Evolutionary conservation across 2,329 filamentous ascomycete genomes (phyloP).

Genomic region (Didymellaceae sp.): DNA sequence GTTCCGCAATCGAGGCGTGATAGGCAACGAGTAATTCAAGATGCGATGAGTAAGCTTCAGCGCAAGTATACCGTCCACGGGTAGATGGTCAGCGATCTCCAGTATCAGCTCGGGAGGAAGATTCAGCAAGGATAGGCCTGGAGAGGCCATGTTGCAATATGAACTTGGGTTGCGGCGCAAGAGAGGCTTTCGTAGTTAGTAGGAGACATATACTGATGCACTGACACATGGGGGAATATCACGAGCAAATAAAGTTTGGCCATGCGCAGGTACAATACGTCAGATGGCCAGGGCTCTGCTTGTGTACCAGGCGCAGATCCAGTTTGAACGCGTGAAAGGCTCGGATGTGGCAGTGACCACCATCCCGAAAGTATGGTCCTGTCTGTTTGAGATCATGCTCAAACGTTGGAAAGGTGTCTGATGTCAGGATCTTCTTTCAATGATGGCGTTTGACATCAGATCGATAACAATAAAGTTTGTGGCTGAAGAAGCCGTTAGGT

Average conservation of each 20-base stretch:
- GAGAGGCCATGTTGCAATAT: conserved; percentile 11
- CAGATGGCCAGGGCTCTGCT: conserved; percentile 2
- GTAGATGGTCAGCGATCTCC: conserved; percentile 46
- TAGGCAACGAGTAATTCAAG: conserved; percentile 38
- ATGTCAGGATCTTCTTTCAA: conserved; percentile 5
- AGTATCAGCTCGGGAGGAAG: conserved; percentile 52
- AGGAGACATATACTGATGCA: neutral
- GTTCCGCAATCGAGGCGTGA: conserved; percentile 22
- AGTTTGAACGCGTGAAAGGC: neutral
- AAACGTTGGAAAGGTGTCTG: conserved; percentile 1
- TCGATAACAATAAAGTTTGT: conserved; percentile 4
- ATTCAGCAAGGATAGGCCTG: conserved; percentile 22
- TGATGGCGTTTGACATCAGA: conserved; percentile 11
- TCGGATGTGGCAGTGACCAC: neutral
- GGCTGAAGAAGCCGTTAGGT: conserved; percentile 3
- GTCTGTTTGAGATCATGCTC: neutral
- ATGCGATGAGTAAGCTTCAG: conserved; percentile 46
- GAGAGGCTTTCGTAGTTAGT: neutral
- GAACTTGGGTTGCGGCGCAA: neutral
- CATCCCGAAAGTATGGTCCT: neutral
- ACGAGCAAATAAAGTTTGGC: conserved; percentile 1
- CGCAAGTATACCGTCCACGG: conserved; percentile 46
- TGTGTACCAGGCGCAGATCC: conserved; percentile 4
- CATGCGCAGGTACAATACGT: conserved; percentile 6
- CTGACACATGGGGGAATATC: neutral